Conservation (phyloP, 306 rosid species). For the Cicer arietinum region DNA sequence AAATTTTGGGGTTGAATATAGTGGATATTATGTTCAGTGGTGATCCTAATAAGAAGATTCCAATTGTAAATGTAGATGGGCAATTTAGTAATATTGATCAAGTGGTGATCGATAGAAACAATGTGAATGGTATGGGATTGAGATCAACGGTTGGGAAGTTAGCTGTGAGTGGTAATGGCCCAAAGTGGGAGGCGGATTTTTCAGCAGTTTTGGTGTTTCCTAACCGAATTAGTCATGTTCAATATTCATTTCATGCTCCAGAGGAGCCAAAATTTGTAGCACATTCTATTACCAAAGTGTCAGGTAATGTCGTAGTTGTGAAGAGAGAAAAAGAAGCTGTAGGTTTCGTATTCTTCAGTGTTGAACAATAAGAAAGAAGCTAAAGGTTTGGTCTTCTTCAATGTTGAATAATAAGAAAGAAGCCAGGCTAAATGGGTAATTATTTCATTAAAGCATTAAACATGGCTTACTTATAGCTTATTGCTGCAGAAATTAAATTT, state of each 20-base stretch:
- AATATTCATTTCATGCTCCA: constrained; percentile 54
- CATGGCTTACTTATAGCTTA: background rate
- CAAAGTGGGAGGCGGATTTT: constrained; percentile 70
- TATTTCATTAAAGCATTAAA: background rate
- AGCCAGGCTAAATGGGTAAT: constrained; percentile 7
- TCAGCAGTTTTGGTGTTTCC: constrained; percentile 59
- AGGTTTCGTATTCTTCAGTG: constrained; percentile 40
- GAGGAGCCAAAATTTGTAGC: constrained; percentile 57
- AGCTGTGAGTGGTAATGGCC: constrained; percentile 54
- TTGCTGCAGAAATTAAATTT: constrained; percentile 22
- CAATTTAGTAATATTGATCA: constrained; percentile 60
- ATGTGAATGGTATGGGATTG: constrained; percentile 63
- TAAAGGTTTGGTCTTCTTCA: constrained; percentile 44
- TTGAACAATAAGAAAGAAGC: constrained; percentile 50
- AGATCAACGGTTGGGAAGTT: constrained; percentile 68
- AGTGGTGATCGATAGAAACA: constrained; percentile 68
- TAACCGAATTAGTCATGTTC: constrained; percentile 56
- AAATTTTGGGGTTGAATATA: constrained; percentile 60
- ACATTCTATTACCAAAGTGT: constrained; percentile 61
- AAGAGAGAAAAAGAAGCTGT: constrained; percentile 46
- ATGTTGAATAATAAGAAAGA: constrained; percentile 48
- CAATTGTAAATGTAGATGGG: constrained; percentile 63
- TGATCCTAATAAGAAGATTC: constrained; percentile 51
- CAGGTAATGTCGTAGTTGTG: constrained; percentile 57
- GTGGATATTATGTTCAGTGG: constrained; percentile 69